A percentile compares a stretch with the other conserved stretches of the same genome.
Conservation (phyloP, 2,329 filamentous ascomycete genomes). For the Aspergillus amoenus region DNA sequence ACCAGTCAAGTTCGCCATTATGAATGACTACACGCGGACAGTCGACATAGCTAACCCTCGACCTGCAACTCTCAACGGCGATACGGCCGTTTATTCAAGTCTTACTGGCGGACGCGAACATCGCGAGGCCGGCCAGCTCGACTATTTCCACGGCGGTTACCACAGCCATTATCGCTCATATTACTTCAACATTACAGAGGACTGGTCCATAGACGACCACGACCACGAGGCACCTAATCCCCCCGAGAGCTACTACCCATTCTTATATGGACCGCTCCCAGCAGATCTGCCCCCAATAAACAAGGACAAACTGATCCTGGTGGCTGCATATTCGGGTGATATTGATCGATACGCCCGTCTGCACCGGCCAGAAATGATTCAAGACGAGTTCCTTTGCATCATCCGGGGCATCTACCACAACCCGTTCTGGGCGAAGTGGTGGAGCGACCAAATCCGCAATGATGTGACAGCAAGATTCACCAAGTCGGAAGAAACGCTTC, state of each 20-base stretch:
- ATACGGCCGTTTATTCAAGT: neutral
- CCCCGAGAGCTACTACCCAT: neutral
- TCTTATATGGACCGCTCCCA: slow-evolving; percentile 26
- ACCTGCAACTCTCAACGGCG: slow-evolving; percentile 13
- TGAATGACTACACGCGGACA: slow-evolving; percentile 19
- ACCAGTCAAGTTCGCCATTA: slow-evolving; percentile 11
- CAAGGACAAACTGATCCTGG: slow-evolving; percentile 40
- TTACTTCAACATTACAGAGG: neutral
- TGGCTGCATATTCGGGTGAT: slow-evolving; percentile 41
- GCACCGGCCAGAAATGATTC: slow-evolving; percentile 25
- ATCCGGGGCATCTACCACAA: slow-evolving; percentile 41
- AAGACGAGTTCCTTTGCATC: slow-evolving; percentile 27
- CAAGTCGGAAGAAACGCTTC: neutral
- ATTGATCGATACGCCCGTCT: slow-evolving; percentile 43
- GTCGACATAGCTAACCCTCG: slow-evolving; percentile 12
- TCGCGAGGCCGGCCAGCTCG: fast-evolving
- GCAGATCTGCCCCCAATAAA: slow-evolving; percentile 36
- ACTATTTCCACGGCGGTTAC: neutral
- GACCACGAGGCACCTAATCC: too few relatives aligned
- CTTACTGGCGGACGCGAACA: neutral
- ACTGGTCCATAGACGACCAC: neutral
- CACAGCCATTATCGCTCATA: neutral
- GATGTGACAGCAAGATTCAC: neutral
- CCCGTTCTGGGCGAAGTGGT: slow-evolving; percentile 39
- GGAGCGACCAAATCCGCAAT: neutral